A percentile compares a stretch with the other conserved stretches of the same genome.
phyloP scores from a whole-genome alignment of 768 basidiomycete species.

The Leccinum boreale region DNA sequence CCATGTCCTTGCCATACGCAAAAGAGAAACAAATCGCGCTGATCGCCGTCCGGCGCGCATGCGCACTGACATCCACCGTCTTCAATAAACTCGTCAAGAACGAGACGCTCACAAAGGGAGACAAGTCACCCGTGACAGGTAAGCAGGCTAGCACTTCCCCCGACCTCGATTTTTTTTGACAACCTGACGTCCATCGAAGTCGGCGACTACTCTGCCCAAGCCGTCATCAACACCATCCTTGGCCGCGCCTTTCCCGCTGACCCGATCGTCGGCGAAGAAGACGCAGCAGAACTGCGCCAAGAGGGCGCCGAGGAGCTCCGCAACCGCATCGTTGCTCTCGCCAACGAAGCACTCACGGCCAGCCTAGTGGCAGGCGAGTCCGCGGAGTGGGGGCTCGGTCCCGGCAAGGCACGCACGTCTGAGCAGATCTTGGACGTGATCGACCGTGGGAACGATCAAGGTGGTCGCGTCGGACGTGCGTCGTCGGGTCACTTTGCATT shows the following conservation, averaged over 20 bases:
- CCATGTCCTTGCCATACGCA: conserved; percentile 55
- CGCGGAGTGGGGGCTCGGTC: conserved; percentile 70
- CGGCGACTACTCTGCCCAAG: conserved; percentile 92
- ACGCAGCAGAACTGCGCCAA: conserved; percentile 71
- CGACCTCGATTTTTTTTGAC: conserved; percentile 17
- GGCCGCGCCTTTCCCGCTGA: conserved; percentile 75
- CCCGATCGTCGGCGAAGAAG: conserved; percentile 84
- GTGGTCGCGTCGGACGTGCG: conserved; percentile 72
- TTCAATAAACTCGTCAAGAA: conserved; percentile 80
- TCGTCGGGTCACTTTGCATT: conserved; percentile 12
- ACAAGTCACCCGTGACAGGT: conserved; percentile 93
- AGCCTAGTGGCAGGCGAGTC: conserved; percentile 54
- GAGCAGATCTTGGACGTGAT: conserved; percentile 59
- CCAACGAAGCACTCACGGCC: conserved; percentile 70
- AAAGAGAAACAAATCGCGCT: conserved; percentile 80
- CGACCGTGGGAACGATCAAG: conserved; percentile 74
- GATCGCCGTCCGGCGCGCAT: conserved; percentile 58
- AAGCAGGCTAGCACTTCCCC: conserved; percentile 8
- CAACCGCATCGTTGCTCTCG: conserved; percentile 72
- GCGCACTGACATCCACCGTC: conserved; percentile 76
- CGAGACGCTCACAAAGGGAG: conserved; percentile 85
- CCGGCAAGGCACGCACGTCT: conserved; percentile 52
- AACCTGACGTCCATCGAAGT: conserved; percentile 49
- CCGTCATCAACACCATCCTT: conserved; percentile 83
- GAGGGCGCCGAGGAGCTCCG: conserved; percentile 41